Conservation (phyloP, 2,329 filamentous ascomycete species). For the Juglanconis sp. region DNA sequence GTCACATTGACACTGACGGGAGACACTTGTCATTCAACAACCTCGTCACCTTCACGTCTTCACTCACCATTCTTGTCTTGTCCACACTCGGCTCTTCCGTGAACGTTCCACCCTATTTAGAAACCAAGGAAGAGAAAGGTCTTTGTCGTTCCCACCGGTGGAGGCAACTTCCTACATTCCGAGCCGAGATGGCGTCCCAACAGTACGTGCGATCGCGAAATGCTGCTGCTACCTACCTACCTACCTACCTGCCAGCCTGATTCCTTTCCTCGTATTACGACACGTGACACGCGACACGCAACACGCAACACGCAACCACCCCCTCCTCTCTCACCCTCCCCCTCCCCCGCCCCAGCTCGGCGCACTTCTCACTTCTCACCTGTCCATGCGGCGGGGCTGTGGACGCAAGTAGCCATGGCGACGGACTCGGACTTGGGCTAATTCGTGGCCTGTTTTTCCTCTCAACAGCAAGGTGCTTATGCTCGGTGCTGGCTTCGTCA, state of each 20-base stretch:
- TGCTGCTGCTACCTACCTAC: background rate
- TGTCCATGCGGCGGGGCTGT: too few species aligned
- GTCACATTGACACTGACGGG: background rate
- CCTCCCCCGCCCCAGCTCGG: background rate
- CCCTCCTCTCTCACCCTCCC: background rate
- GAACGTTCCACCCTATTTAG: background rate
- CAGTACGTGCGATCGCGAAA: slow-evolving; percentile 12
- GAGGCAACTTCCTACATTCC: background rate
- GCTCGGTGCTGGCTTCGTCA: slow-evolving; percentile 57
- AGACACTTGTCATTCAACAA: background rate
- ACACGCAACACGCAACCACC: background rate
- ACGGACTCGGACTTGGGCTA: slow-evolving; percentile 1
- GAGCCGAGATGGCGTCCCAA: slow-evolving; percentile 16
- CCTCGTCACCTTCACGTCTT: background rate
- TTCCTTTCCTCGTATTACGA: background rate
- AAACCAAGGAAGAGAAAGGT: too few species aligned
- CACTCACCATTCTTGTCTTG: too few species aligned
- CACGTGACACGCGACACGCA: background rate
- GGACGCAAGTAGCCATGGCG: background rate
- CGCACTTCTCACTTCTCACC: background rate
- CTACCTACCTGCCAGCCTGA: background rate
- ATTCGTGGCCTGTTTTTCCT: slow-evolving; percentile 3
- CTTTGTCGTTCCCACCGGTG: background rate
- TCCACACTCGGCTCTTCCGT: background rate
- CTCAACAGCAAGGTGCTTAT: slow-evolving; percentile 35